Evolutionary conservation across 371 early-diverging fungal species (phyloP).

Genomic region (Actinomortierella ambigua): DNA sequence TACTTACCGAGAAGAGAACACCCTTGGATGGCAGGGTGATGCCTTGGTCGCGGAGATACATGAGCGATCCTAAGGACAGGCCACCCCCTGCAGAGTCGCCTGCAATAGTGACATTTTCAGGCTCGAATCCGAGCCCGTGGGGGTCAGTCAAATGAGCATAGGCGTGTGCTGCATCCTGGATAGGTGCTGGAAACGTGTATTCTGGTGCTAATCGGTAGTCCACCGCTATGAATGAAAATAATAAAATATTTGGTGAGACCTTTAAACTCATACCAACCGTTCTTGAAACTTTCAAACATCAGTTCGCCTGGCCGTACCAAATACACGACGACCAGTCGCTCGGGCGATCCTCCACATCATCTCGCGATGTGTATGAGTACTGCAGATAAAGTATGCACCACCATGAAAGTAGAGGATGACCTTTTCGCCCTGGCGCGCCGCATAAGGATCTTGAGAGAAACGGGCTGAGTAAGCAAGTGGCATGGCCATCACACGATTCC

Average conservation of each 20-base stretch:
- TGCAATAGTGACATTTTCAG: conserved; percentile 50
- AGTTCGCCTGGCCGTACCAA: conserved; percentile 46
- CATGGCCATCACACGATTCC: conserved; percentile 19
- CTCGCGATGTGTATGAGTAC: conserved; percentile 61
- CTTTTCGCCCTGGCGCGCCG: conserved; percentile 49
- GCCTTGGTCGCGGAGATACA: conserved; percentile 48
- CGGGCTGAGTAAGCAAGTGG: conserved; percentile 22
- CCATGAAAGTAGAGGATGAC: conserved; percentile 72
- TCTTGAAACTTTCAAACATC: background rate
- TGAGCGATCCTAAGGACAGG: conserved; percentile 44
- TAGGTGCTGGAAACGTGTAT: conserved; percentile 48
- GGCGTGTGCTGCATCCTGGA: conserved; percentile 47
- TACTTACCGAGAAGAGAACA: conserved; percentile 37
- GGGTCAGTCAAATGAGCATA: conserved; percentile 43
- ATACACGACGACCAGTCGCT: conserved; percentile 51
- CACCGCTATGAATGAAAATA: conserved; percentile 33
- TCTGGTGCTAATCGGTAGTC: conserved; percentile 51
- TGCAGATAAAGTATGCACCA: conserved; percentile 67
- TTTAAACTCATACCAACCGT: background rate
- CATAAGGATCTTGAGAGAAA: conserved; percentile 23
- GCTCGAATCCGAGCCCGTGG: conserved; percentile 25
- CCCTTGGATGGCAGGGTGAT: conserved; percentile 39
- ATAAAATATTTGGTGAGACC: background rate
- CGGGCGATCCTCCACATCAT: conserved; percentile 62
- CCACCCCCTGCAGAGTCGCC: conserved; percentile 76